Conservation (phyloP, 2,329 filamentous ascomycete species). For the Colletotrichum paranaense region DNA sequence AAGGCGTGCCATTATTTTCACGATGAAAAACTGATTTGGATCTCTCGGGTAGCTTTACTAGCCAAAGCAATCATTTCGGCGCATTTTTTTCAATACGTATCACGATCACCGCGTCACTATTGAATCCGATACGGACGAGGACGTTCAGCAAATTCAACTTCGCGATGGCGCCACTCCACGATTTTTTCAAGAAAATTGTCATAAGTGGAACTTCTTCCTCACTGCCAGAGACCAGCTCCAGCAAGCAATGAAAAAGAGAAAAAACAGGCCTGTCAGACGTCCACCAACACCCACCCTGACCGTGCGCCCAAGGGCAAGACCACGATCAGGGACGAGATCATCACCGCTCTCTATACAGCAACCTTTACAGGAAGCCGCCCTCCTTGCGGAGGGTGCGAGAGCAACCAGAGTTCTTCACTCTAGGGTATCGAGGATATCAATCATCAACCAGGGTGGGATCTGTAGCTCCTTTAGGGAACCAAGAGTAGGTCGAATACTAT, state of each 20-base stretch:
- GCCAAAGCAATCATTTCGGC: no score
- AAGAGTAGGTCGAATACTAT: constrained; percentile 95
- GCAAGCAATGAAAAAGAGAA: constrained; percentile 67
- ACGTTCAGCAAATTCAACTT: no score
- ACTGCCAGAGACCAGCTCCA: constrained; percentile 56
- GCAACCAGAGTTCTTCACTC: constrained; percentile 80
- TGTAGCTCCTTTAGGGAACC: constrained; percentile 94
- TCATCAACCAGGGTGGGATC: constrained; percentile 97
- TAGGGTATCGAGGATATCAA: constrained; percentile 86
- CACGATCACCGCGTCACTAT: no score
- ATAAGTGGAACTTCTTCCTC: constrained; percentile 58
- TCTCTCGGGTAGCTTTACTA: no score
- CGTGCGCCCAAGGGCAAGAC: constrained; percentile 82
- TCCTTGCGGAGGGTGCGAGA: constrained; percentile 72
- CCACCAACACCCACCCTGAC: constrained; percentile 85
- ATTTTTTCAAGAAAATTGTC: no score
- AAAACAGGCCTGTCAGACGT: constrained; percentile 82
- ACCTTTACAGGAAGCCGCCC: constrained; percentile 56
- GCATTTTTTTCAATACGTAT: no score
- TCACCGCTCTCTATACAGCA: constrained; percentile 86
- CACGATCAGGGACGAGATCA: constrained; percentile 86
- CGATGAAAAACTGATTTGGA: no score
- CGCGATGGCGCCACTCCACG: no score
- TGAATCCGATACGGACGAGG: no score
- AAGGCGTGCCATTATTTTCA: no score